Evolutionary conservation across 345 rosid species (phyloP), one percentile per base, ranked within the genome.

Genomic region (Aquilaria malaccensis): DNA sequence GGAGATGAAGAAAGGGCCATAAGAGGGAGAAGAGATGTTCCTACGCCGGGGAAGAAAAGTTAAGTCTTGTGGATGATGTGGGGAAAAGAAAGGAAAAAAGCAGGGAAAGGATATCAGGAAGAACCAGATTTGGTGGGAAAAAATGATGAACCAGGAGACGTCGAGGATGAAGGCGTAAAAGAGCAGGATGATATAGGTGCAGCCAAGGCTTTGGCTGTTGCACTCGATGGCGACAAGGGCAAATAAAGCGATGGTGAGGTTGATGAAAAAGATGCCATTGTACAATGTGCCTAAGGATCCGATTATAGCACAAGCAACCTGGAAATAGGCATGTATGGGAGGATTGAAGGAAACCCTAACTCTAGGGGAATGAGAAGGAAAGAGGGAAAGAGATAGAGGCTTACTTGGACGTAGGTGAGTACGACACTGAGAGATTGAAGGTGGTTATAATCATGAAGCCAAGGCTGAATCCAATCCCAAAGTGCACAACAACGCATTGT

Each of bases 221-320:
- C 93, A 88, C 72, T 85, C 96, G 55, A 89, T 89, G 31, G 95
- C 95, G 2, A 89, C 95, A 52, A 92, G 82, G 6, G 98, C 95
- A 52, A 89, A 92, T 64, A 92, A 76, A 2, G 96, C 87, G 32
- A 93, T 87, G 61, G 71, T 84, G 58, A 93, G 70, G 70, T 87
- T 84, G 30, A 84, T 77, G 22, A 92, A 63, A 74, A 85, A 71
- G 0, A 89, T 88, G 33, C 96, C 96, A 52, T 87, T 92, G 85
- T 85, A 87, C 70, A 83, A 77, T 66, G 98, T 95, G 2, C 98
- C 96, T 1, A 88, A 73, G 7, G 96, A 86, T 74, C 98, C 98
- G 59, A 89, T 80, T 73, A 92, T 64, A 6, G 98, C 88, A 67
- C 96, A 86, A 2, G 86, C 96, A 71, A 89, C 87, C 96, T 81